phyloP scores from a whole-genome alignment of 1,284 basidiomycete genomes.

The Coniferiporia sulphurascens region DNA sequence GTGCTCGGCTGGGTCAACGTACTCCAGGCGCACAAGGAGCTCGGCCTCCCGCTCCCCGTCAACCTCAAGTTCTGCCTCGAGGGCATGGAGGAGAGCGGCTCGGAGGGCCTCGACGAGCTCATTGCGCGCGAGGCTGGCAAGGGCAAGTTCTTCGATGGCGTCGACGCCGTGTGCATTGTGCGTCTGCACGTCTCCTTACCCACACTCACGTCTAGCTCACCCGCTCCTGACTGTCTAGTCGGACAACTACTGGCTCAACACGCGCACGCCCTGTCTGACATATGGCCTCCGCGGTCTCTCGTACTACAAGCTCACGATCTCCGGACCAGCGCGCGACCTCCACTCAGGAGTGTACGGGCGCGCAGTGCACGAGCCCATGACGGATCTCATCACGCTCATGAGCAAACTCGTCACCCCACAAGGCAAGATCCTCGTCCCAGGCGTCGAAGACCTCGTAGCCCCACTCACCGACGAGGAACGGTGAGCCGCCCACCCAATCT shows the following conservation, averaged over 20 bases:
- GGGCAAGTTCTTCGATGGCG: constrained; percentile 81
- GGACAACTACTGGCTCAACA: constrained; percentile 87
- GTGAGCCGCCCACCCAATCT: constrained; percentile 33
- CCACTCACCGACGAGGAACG: constrained; percentile 75
- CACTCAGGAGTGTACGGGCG: constrained; percentile 92
- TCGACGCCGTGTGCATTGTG: constrained; percentile 95
- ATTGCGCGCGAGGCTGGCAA: constrained; percentile 75
- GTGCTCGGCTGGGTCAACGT: constrained; percentile 95
- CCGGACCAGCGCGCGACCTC: constrained; percentile 85
- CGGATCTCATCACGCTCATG: constrained; percentile 74
- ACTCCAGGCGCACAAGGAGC: constrained; percentile 79
- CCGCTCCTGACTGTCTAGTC: constrained; percentile 40
- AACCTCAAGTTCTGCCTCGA: constrained; percentile 96
- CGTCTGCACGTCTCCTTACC: constrained; percentile 27
- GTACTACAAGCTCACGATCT: constrained; percentile 84
- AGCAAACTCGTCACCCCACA: constrained; percentile 80
- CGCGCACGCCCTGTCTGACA: constrained; percentile 69
- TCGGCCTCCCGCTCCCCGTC: constrained; percentile 80
- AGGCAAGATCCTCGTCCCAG: constrained; percentile 88
- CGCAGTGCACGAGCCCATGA: constrained; percentile 88
- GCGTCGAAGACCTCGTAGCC: constrained; percentile 85
- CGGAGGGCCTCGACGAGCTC: constrained; percentile 89
- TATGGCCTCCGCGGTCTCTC: constrained; percentile 84
- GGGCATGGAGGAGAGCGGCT: constrained; percentile 98
- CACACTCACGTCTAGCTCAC: not conserved